A percentile compares a stretch with the other conserved stretches of the same genome.
Evolutionary conservation across 2,329 filamentous ascomycete species (phyloP).

Genomic region (Geosmithia morbida): DNA sequence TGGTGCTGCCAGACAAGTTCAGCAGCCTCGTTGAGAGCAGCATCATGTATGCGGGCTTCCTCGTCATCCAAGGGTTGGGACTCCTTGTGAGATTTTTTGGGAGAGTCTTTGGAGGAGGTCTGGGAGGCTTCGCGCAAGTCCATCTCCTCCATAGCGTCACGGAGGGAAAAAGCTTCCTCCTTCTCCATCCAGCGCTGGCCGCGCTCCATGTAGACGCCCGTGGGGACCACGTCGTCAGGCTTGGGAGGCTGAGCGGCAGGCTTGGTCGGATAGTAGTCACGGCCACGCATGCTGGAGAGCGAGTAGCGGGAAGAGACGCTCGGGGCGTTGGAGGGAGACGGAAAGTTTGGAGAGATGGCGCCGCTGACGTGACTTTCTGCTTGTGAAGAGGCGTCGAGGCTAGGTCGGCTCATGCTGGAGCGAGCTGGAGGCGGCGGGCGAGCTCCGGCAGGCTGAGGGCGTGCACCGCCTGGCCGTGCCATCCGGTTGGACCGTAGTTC

Average conservation of each 20-base stretch:
- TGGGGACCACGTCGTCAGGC: slow-evolving; percentile 48
- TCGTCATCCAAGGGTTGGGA: slow-evolving; percentile 17
- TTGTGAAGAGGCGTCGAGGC: slow-evolving; percentile 16
- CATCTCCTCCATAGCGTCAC: slow-evolving; percentile 61
- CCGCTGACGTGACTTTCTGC: slow-evolving; percentile 6
- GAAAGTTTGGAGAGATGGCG: slow-evolving; percentile 24
- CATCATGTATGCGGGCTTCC: slow-evolving; percentile 52
- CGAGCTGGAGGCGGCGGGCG: slow-evolving; percentile 14
- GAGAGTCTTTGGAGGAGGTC: slow-evolving; percentile 5
- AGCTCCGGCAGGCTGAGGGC: slow-evolving; percentile 38
- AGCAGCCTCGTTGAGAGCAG: slow-evolving; percentile 62
- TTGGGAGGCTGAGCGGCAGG: slow-evolving; percentile 30
- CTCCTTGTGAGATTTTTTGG: not conserved
- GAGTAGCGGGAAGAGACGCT: slow-evolving; percentile 38
- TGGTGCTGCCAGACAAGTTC: slow-evolving; percentile 68
- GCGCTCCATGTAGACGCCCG: slow-evolving; percentile 56
- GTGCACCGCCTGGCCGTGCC: slow-evolving; percentile 54
- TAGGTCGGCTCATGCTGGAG: slow-evolving; percentile 13
- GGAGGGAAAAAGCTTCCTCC: slow-evolving; percentile 57
- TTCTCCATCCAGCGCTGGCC: slow-evolving; percentile 70
- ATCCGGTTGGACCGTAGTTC: slow-evolving; percentile 55
- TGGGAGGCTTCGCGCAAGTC: slow-evolving; percentile 31
- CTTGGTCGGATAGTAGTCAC: slow-evolving; percentile 36
- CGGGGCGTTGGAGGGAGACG: slow-evolving; percentile 26
- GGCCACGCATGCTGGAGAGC: slow-evolving; percentile 24